Conservation (phyloP, 768 basidiomycete genomes). For the Stropharia rugosoannulata region DNA sequence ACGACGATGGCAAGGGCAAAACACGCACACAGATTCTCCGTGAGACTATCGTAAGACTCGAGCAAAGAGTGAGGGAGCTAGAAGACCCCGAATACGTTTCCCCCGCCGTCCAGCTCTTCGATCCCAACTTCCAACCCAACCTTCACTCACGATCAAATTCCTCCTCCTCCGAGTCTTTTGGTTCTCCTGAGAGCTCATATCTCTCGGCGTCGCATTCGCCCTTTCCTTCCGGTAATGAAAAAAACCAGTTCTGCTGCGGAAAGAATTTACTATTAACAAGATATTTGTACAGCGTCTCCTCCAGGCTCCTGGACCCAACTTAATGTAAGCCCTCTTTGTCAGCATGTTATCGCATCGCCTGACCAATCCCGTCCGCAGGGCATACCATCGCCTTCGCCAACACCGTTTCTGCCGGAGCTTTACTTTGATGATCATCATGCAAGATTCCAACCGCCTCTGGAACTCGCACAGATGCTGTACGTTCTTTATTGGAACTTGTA, state of each 20-base stretch:
- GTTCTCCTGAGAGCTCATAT: constrained; percentile 51
- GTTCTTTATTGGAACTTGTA: constrained; percentile 18
- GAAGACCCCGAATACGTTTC: constrained; percentile 74
- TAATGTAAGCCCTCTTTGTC: constrained; percentile 21
- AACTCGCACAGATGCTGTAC: constrained; percentile 68
- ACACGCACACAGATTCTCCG: constrained; percentile 77
- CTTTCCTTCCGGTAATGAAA: constrained; percentile 33
- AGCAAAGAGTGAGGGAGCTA: constrained; percentile 69
- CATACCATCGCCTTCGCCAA: constrained; percentile 50
- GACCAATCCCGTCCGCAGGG: constrained; percentile 24
- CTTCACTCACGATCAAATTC: constrained; percentile 50
- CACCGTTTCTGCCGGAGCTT: constrained; percentile 45
- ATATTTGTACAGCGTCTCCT: constrained; percentile 47
- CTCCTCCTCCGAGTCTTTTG: constrained; percentile 48
- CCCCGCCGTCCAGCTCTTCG: constrained; percentile 67
- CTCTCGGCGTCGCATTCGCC: constrained; percentile 58
- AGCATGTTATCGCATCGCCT: not conserved
- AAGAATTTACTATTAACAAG: constrained; percentile 20
- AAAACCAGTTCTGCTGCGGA: not conserved
- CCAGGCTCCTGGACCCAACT: constrained; percentile 50
- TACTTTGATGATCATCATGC: constrained; percentile 52
- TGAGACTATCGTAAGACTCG: constrained; percentile 73
- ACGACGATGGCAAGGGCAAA: constrained; percentile 85
- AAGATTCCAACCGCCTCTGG: constrained; percentile 49
- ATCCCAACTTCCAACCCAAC: constrained; percentile 69